These are phyloP conservation scores for Hyphopichia buzzinii DNA, from an alignment of 1,139 yeast genomes.

Conservation along the genomic window DNA sequence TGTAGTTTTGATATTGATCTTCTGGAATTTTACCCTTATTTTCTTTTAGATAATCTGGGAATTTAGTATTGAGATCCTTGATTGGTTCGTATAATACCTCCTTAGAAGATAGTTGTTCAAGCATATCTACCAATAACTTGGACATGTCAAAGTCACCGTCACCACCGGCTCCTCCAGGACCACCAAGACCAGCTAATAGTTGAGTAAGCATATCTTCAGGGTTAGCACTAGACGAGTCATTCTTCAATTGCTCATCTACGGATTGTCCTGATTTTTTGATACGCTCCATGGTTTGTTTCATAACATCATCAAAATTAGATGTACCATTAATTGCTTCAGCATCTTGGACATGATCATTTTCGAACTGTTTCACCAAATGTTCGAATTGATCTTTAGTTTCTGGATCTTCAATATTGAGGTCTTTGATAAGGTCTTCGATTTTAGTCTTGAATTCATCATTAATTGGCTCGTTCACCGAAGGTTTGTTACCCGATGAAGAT, in stretches of 20 bases:
- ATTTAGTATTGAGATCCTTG: constrained; percentile 72
- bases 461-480: constrained; percentile 19
- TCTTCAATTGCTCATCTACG: constrained; percentile 61
- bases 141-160: constrained; percentile 54
- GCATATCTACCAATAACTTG: constrained; percentile 70
- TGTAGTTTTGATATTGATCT: constrained; percentile 50
- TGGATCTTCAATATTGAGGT: constrained; percentile 57
- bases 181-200: constrained; percentile 47
- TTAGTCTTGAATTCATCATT: constrained; percentile 48
- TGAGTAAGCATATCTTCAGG: constrained; percentile 64
- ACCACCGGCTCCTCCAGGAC: constrained; percentile 32
- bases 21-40: constrained; percentile 44
- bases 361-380: constrained; percentile 46
- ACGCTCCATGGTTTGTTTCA: constrained; percentile 78
- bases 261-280: constrained; percentile 66
- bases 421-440: constrained; percentile 56
- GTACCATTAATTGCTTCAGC: constrained; percentile 30
- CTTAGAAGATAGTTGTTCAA: constrained; percentile 81
- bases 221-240: constrained; percentile 41
- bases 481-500: constrained; percentile 7
- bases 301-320: constrained; percentile 67
- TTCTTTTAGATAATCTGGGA: constrained; percentile 59
- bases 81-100: constrained; percentile 87
- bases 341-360: constrained; percentile 33
- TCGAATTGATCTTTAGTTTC: constrained; percentile 59